Conservation (phyloP, 257 asterid genomes). For the Pogostemon cablin region DNA sequence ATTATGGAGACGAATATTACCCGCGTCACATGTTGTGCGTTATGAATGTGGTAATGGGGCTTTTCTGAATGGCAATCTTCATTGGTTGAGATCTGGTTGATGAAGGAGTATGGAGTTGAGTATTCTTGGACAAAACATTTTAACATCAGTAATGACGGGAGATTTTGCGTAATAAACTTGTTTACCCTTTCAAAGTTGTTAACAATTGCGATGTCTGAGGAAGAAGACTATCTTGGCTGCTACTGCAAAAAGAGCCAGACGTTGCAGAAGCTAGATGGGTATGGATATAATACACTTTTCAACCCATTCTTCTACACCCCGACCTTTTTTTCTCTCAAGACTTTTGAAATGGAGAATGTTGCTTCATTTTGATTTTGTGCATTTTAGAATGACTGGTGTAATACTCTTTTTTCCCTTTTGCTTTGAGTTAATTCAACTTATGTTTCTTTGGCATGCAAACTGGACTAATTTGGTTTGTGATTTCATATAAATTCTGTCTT, state of each 20-base stretch:
- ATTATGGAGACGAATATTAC: slow-evolving; percentile 33
- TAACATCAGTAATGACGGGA: too few species aligned
- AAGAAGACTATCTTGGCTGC: neutral
- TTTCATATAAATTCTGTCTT: too few species aligned
- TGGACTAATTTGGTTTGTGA: too few species aligned
- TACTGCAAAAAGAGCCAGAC: neutral
- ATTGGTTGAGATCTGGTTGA: slow-evolving; percentile 51
- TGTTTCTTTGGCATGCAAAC: too few species aligned
- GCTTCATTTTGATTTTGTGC: slow-evolving; percentile 10
- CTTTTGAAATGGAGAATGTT: slow-evolving; percentile 28
- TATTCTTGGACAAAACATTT: slow-evolving; percentile 41
- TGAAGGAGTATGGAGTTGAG: slow-evolving; percentile 50
- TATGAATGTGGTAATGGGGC: slow-evolving; percentile 15
- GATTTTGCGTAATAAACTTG: too few species aligned
- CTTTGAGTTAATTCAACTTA: neutral
- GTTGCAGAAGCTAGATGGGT: neutral
- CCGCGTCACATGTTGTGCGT: neutral
- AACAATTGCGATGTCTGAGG: slow-evolving; percentile 13
- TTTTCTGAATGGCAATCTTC: slow-evolving; percentile 46
- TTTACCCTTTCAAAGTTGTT: slow-evolving; percentile 1
- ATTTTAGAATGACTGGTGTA: neutral
- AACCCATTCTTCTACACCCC: slow-evolving; percentile 30
- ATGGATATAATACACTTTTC: neutral
- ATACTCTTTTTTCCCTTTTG: neutral
- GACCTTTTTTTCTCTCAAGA: slow-evolving; percentile 41